Percentiles rank a stretch among this genome's conserved stretches.
phyloP scores from a whole-genome alignment of 1,284 basidiomycete species.

The Heterobasidion annosum region DNA sequence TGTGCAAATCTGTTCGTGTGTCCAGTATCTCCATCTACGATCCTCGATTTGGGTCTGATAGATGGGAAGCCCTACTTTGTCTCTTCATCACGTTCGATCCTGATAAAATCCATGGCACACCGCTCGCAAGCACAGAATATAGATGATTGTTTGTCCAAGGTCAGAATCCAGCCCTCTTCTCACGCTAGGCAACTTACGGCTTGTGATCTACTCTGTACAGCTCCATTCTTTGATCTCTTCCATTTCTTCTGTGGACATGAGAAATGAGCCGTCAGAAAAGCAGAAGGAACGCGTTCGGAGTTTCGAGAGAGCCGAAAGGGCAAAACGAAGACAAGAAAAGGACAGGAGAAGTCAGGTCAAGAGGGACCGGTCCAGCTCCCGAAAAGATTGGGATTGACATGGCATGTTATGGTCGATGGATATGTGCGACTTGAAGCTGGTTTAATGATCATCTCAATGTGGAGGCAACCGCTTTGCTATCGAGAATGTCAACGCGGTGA shows the following conservation, averaged over 20 bases:
- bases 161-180: slow-evolving; percentile 18
- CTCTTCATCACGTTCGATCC: slow-evolving; percentile 51
- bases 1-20: slow-evolving; percentile 41
- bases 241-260: slow-evolving; percentile 36
- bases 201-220: slow-evolving; percentile 22
- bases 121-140: slow-evolving; percentile 73
- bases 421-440: neutral
- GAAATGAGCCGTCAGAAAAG: slow-evolving; percentile 44
- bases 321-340: slow-evolving; percentile 40
- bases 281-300: slow-evolving; percentile 46
- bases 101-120: slow-evolving; percentile 55
- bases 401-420: neutral
- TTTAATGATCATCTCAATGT: no score
- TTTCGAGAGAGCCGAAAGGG: slow-evolving; percentile 35
- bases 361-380: slow-evolving; percentile 21
- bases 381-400: slow-evolving; percentile 16
- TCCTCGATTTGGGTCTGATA: slow-evolving; percentile 1
- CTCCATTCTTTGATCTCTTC: slow-evolving; percentile 43
- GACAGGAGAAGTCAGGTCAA: slow-evolving; percentile 38
- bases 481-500: no score
- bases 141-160: slow-evolving; percentile 63
- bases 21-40: neutral
- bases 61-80: slow-evolving; percentile 50
- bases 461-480: no score
- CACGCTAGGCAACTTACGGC: slow-evolving; percentile 5